These are phyloP conservation scores for Leishmania turanica DNA, from an alignment of 208 protist species.

Conservation along the genomic window DNA sequence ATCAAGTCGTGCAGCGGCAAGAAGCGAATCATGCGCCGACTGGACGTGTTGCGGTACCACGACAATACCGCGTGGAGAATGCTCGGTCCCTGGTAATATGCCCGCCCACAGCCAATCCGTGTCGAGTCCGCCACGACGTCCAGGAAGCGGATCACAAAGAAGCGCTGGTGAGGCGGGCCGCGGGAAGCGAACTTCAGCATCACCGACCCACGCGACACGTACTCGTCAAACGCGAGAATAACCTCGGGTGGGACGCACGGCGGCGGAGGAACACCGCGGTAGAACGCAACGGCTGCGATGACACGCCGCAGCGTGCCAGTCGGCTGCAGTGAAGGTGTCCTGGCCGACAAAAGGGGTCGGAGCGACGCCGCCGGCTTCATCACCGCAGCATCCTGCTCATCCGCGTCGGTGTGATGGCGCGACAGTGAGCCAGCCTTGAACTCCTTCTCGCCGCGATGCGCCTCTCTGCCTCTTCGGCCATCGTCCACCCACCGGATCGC, in stretches of 20 bases:
- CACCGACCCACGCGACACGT: constrained; percentile 42
- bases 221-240: constrained; percentile 72
- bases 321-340: constrained; percentile 29
- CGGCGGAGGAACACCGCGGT: constrained; percentile 38
- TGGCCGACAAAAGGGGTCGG: constrained; percentile 1
- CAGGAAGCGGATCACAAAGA: constrained; percentile 69
- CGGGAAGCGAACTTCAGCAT: constrained; percentile 61
- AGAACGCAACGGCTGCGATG: constrained; percentile 45
- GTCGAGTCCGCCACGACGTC: constrained; percentile 19
- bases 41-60: constrained; percentile 45
- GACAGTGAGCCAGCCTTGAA: not conserved
- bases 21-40: constrained; percentile 58
- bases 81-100: not conserved
- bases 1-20: constrained; percentile 60
- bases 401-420: not conserved
- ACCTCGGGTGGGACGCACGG: constrained; percentile 53
- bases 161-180: constrained; percentile 60
- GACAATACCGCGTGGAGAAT: constrained; percentile 46
- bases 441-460: not conserved
- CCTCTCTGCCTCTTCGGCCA: not conserved
- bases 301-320: constrained; percentile 49
- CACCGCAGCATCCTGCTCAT: not conserved
- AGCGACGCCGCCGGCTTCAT: not conserved
- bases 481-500: constrained; percentile 15
- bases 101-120: not conserved